Percentiles rank a stretch among this genome's conserved stretches.
Conservation (phyloP, 441 rosid species). For the Dalechampia spathulata region DNA sequence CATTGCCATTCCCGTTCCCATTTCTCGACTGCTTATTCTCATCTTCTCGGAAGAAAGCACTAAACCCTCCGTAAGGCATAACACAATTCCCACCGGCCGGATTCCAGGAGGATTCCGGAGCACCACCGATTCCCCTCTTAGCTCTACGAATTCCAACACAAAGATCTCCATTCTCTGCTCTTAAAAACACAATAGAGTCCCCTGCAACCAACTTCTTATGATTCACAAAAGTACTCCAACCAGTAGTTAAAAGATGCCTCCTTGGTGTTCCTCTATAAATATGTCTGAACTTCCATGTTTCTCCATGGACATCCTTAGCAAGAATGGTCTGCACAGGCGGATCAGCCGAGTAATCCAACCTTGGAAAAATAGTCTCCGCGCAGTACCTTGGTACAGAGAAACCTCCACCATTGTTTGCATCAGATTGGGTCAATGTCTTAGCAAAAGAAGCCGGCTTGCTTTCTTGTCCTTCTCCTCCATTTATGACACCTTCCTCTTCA, state of each 20-base stretch:
- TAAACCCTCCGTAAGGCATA: constrained; percentile 70
- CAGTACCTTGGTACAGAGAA: constrained; percentile 97
- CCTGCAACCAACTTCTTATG: constrained; percentile 97
- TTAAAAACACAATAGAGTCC: constrained; percentile 84
- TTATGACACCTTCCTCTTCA: constrained; percentile 17
- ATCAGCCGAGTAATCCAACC: constrained; percentile 74
- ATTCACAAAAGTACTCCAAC: constrained; percentile 96
- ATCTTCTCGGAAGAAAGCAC: constrained; percentile 63
- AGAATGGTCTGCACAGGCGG: constrained; percentile 95
- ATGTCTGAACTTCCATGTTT: constrained; percentile 91
- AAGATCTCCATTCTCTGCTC: constrained; percentile 83
- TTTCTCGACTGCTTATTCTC: constrained; percentile 68
- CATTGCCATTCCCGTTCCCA: constrained; percentile 53
- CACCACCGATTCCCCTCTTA: constrained; percentile 28
- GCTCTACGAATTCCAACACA: constrained; percentile 72
- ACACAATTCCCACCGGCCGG: constrained; percentile 90
- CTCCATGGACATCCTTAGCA: constrained; percentile 91
- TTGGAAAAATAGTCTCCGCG: constrained; percentile 91
- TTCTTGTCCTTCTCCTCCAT: constrained; percentile 23
- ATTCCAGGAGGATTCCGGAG: constrained; percentile 65
- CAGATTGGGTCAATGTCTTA: constrained; percentile 94
- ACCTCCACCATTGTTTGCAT: constrained; percentile 98
- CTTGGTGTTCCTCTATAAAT: constrained; percentile 96
- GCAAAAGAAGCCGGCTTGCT: constrained; percentile 77
- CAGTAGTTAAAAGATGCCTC: constrained; percentile 93